phyloP scores from a whole-genome alignment of 495 filamentous ascomycete genomes.

The Poronia punctata region DNA sequence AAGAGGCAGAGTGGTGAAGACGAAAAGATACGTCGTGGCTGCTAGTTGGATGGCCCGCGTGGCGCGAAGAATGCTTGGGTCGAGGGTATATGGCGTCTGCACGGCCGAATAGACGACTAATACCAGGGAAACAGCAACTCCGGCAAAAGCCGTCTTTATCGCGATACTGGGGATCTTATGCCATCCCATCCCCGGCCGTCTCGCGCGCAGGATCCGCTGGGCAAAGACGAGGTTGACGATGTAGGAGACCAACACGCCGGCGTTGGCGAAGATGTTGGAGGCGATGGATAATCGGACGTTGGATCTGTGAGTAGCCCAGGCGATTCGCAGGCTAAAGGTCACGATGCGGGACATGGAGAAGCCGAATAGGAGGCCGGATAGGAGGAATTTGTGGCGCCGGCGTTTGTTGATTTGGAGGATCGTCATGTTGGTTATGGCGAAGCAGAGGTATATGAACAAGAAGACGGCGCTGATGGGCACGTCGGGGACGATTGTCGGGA shows the following conservation, averaged over 20 bases:
- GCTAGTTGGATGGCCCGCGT: slow-evolving; percentile 61
- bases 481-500: slow-evolving; percentile 51
- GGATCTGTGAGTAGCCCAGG: slow-evolving; percentile 42
- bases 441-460: slow-evolving; percentile 54
- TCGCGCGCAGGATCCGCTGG: slow-evolving; percentile 69
- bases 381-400: slow-evolving; percentile 61
- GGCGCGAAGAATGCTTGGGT: slow-evolving; percentile 36
- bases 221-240: slow-evolving; percentile 75
- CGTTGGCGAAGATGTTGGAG: slow-evolving; percentile 66
- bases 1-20: slow-evolving; percentile 68
- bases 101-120: slow-evolving; percentile 66
- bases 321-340: slow-evolving; percentile 60
- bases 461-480: slow-evolving; percentile 61
- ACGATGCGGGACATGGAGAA: slow-evolving; percentile 73
- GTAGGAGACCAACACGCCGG: slow-evolving; percentile 71
- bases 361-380: slow-evolving; percentile 61
- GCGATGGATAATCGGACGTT: slow-evolving; percentile 62
- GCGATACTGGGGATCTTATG: slow-evolving; percentile 35
- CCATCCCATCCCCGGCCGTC: slow-evolving; percentile 67
- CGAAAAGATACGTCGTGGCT: slow-evolving; percentile 57
- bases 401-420: slow-evolving; percentile 55
- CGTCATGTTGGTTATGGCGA: slow-evolving; percentile 57
- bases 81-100: slow-evolving; percentile 44
- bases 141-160: slow-evolving; percentile 52
- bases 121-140: slow-evolving; percentile 53